Percentiles rank a stretch among this genome's conserved stretches.
These are phyloP conservation scores for Scopulariopsis brevicaulis DNA, from an alignment of 2,329 filamentous ascomycete genomes.

Conservation along the genomic window DNA sequence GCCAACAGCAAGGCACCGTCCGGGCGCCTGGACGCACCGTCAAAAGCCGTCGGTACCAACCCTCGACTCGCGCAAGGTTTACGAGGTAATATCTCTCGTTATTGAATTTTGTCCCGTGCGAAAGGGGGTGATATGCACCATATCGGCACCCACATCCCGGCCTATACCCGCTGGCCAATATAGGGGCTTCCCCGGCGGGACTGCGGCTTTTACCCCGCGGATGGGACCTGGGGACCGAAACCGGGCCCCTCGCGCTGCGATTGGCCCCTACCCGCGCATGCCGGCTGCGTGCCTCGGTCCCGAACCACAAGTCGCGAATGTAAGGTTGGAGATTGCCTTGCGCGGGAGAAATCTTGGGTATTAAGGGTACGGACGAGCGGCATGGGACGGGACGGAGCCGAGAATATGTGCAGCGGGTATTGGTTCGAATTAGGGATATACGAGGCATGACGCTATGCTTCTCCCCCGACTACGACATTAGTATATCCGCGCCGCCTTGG, in stretches of 20 bases:
- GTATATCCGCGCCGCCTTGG: too few relatives aligned
- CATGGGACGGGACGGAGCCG: not conserved
- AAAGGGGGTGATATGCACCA: not conserved
- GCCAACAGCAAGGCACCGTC: too few relatives aligned
- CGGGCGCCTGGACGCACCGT: too few relatives aligned
- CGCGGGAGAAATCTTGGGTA: not conserved
- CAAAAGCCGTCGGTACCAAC: too few relatives aligned
- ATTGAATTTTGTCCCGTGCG: not conserved
- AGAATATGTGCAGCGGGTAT: too few relatives aligned
- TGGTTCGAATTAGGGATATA: too few relatives aligned
- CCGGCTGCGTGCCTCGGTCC: not conserved
- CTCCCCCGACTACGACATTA: too few relatives aligned
- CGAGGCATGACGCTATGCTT: too few relatives aligned
- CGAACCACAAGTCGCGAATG: not conserved
- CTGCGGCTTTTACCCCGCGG: not conserved
- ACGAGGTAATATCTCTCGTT: not conserved
- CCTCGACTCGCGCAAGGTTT: too few relatives aligned
- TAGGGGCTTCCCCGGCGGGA: not conserved
- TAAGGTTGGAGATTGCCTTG: not conserved
- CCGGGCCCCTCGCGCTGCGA: not conserved
- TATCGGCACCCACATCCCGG: not conserved
- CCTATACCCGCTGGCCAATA: not conserved
- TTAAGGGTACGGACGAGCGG: not conserved
- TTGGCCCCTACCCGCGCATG: constrained; percentile 2
- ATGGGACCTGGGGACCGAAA: not conserved